Base-by-base conservation (phyloP, 78 protist genomes). In the Emiliania huxleyi region DNA sequence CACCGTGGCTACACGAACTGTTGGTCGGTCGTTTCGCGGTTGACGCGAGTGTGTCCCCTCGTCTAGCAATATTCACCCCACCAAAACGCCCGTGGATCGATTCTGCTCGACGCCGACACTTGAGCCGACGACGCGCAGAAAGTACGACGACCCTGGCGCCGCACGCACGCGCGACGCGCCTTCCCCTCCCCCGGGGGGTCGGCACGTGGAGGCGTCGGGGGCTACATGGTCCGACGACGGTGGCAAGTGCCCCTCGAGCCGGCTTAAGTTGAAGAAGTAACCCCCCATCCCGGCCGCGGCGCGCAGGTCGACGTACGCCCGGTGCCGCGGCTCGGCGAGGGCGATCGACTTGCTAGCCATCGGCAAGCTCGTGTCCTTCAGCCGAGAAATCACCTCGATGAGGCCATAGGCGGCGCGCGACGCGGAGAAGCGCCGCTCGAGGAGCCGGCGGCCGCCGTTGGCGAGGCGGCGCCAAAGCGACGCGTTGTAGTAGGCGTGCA, bases 271-370 rank as follows among this genome's bases (percentile, higher is more conserved):
- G 46, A 77, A 77, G 46, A 40, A 40, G 46, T 77, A 77, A 1
- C 85, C 46, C 26, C 85, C 85, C 35, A 77, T 45, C 46, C 2
- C 22, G 35, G 85, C 85, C 0, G 85, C 85, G 3, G 85, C 42
- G 46, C 85, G 85, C 85, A 77, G 33, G 85, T 77, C 85, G 35
- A 11, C 6, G 85, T 77, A 77, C 33, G n/a, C n/a, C 33, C 85
- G 44, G 23, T 12, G 75, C 38, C 37, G n/a, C n/a, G 75, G 37
- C 38, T 4, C 3, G 75, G 37, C 33, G 44, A 71, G 37, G 44
- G 35, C 46, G 48, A 19, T 19, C 46, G 85, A 40, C 85, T 77
- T 77, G 19, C 6, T 37, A 5, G 5, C 44, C 29, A 37, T 40
- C 48, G 23, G 85, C 12, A 33, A 40, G 22, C 15, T 40, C 4